Base-by-base conservation (phyloP, 306 rosid genomes). In the Elaeagnus macrophylla region DNA sequence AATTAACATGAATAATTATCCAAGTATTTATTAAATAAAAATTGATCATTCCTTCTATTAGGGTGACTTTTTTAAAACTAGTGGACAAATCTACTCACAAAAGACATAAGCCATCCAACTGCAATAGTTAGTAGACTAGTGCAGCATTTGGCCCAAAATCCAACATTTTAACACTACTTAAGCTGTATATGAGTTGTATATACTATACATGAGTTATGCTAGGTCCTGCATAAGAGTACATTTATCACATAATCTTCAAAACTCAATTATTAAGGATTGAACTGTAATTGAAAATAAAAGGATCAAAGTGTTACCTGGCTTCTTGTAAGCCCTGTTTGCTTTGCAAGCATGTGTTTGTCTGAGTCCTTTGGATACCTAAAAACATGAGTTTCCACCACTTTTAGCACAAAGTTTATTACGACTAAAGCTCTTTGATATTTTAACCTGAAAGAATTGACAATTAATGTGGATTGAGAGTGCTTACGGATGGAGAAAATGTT, bases 401-500 rank as follows among this genome's bases (percentile, higher is more conserved):
- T 54, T 4, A 54, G 39, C 17, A 64, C 9, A 41, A 56, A 56
- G 49, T 45, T 14, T 25, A 25, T 25, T 2, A 25, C 32, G 4
- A 25, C 11, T 10, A 45, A 45, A 45, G 49, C 19, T 12, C 7
- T 45, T 13, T 9, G 5, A 45, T 32, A 14, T 17, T 12, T 13
- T 49, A 64, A 55, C 14, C 19, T 18, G 15, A 51, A n/a, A 19
- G 39, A 39, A 54, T 17, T 7, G 37, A 56, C 16, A 16, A 9
- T 5, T 7, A 60, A 46, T 52, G 15, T 71, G 13, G 16, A 39
- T 10, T 44, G 14, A 3, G 1, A 38, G 16, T 58, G 9, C 95
- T 80, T 77, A 93, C 99, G 99, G 99, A 67, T 87, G 99, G 48
- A 93, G 99, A 51, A 93, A 93, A 78, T 93, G 99, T 64, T 93